Evolutionary conservation across 2,329 filamentous ascomycete genomes (phyloP).

Genomic region (Sporothrix brunneoviolacea): DNA sequence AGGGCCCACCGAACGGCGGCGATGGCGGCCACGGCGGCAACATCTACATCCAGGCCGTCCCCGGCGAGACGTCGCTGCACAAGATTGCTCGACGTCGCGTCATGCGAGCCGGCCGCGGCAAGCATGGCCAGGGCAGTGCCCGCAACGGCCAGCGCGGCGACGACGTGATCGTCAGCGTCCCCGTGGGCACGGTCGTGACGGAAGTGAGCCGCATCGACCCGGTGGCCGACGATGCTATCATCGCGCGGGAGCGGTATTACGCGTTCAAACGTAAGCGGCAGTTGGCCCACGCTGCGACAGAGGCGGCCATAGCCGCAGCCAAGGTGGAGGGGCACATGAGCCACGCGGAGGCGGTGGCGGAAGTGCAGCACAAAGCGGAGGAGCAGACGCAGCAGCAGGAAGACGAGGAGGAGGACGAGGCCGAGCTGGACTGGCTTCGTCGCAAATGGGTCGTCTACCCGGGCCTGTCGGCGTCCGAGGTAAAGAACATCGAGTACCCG

Average conservation of each 20-base stretch:
- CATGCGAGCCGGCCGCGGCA: slow-evolving; percentile 68
- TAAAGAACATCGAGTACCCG: slow-evolving; percentile 46
- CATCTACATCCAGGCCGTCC: slow-evolving; percentile 88
- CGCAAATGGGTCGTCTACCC: slow-evolving; percentile 86
- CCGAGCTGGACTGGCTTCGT: slow-evolving; percentile 41
- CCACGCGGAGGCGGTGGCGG: not conserved
- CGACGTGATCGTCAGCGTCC: slow-evolving; percentile 82
- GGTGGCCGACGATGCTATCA: slow-evolving; percentile 54
- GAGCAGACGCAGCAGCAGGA: slow-evolving; percentile 36
- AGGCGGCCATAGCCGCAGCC: slow-evolving; percentile 4
- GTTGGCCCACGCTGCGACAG: not conserved
- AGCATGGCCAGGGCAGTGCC: slow-evolving; percentile 67
- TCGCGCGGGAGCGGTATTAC: slow-evolving; percentile 19
- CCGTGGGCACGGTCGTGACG: slow-evolving; percentile 82
- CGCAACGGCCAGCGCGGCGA: slow-evolving; percentile 73
- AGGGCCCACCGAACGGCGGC: slow-evolving; percentile 89
- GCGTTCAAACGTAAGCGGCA: slow-evolving; percentile 9
- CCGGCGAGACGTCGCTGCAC: slow-evolving; percentile 86
- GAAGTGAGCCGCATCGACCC: slow-evolving; percentile 78
- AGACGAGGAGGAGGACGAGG: slow-evolving; percentile 35
- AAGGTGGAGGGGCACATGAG: not conserved
- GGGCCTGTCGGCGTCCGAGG: slow-evolving; percentile 64
- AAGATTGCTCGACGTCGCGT: slow-evolving; percentile 76
- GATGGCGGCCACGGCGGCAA: slow-evolving; percentile 89
- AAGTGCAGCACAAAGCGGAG: slow-evolving; percentile 27